Evolutionary conservation across 805 yeast species (phyloP).

Genomic region (Spathaspora arborariae): DNA sequence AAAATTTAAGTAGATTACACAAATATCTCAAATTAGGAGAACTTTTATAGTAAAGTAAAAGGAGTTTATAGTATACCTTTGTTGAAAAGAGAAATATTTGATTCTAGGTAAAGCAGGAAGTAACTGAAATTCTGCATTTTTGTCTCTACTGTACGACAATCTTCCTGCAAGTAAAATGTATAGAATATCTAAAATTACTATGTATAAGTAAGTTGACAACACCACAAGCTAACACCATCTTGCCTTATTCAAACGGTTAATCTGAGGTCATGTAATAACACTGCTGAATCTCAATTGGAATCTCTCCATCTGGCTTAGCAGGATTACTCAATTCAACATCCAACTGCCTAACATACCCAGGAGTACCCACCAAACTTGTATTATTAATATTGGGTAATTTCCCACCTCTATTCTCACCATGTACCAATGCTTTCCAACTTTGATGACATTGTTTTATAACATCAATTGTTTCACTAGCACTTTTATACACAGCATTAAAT

Average conservation of each 20-base stretch:
- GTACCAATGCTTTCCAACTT: constrained; percentile 77
- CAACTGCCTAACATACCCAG: constrained; percentile 20
- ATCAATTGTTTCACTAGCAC: constrained; percentile 81
- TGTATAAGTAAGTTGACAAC: not conserved
- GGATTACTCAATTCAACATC: constrained; percentile 15
- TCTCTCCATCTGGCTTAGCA: constrained; percentile 20
- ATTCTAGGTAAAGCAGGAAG: no score
- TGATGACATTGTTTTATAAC: constrained; percentile 76
- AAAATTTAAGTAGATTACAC: no score
- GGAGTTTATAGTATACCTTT: no score
- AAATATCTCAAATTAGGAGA: no score
- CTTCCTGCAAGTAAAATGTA: no score
- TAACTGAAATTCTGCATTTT: no score
- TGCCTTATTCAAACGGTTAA: not conserved
- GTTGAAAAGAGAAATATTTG: no score
- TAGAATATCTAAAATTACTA: not conserved
- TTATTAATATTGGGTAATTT: constrained; percentile 34
- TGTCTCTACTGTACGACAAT: no score
- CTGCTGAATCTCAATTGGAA: constrained; percentile 39
- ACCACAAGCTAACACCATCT: not conserved
- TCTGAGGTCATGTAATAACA: constrained; percentile 22
- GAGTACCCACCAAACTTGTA: constrained; percentile 30
- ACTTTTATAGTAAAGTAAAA: no score
- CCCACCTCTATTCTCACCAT: constrained; percentile 47
- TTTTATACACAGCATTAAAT: constrained; percentile 90